Base-by-base conservation (phyloP, 2,329 filamentous ascomycete genomes). In the Aureobasidium sp. region DNA sequence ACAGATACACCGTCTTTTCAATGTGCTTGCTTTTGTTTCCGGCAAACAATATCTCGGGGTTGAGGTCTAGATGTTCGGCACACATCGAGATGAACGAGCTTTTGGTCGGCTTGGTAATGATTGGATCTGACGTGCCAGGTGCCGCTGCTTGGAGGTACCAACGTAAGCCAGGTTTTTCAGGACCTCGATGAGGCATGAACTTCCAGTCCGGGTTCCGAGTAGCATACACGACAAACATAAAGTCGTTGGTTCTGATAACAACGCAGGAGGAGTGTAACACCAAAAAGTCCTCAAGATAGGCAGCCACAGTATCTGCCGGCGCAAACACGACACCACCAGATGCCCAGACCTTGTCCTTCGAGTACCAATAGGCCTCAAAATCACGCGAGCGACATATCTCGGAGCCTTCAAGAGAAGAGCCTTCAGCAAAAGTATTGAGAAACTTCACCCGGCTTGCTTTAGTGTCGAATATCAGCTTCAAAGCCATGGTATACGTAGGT, bases 191-290 rank as follows among this genome's bases (percentile, higher is more conserved):
- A n/a, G 65, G 65, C 5, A 71, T 58, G 52, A 69, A 70, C 12
- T 64, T 67, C 69, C 69, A 72, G 22, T 66, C 65, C n/a, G 69
- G 67, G 3, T 63, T 63, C 20, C 62, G 64, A 41, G 64, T 62
- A 12, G 70, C 68, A 52, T 70, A 70, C 12, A 72, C 60, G 1
- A 71, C 49, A 59, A 70, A 62, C 14, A 61, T 62, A 25, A 64
- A 67, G 2, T 57, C 42, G 17, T 64, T 58, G 15, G 63, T 53
- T 3, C 65, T 42, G 12, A 64, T 47, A 1, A 67, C 67, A 7
- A 69, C 36, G 29, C 64, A 68, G 36, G 62, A 62, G 8, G 58
- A 64, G 25, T 67, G 57, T n/a, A 66, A 20, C 45, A 67, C 69
- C 47, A 68, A 64, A 47, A 65, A 61, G 39, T 70, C 68, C 17